Percentiles rank a stretch among this genome's conserved stretches.
These are phyloP conservation scores for Teratosphaeria viscida DNA, from an alignment of 2,329 filamentous ascomycete genomes.

Conservation along the genomic window DNA sequence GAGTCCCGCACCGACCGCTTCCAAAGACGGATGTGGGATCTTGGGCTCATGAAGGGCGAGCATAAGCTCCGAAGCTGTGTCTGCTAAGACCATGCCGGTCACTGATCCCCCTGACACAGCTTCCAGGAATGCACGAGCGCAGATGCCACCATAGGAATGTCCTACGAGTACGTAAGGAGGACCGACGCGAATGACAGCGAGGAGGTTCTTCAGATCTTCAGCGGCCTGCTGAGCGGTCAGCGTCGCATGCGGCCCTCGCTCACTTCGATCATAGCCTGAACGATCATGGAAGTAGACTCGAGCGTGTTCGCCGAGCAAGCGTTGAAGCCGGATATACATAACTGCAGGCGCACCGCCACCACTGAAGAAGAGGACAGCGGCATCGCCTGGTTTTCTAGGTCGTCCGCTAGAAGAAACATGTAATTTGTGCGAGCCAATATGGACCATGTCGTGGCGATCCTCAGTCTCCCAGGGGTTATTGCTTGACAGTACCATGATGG, in stretches of 20 bases:
- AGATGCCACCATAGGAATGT: neutral
- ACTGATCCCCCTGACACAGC: neutral
- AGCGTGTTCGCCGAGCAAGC: neutral
- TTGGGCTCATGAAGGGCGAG: neutral
- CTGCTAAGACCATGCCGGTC: neutral
- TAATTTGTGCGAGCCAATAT: neutral
- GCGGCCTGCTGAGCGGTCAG: neutral
- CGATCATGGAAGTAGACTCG: neutral
- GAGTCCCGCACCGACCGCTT: neutral
- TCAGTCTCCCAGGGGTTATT: neutral
- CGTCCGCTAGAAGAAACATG: neutral
- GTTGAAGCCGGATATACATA: neutral
- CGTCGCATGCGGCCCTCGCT: neutral
- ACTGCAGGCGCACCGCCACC: neutral
- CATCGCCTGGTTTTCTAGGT: neutral
- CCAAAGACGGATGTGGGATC: neutral
- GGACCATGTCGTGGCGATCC: neutral
- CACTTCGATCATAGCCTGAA: neutral
- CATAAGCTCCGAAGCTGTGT: neutral
- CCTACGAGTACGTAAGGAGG: neutral
- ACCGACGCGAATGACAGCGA: neutral
- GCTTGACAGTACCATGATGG: neutral
- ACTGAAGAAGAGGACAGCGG: neutral
- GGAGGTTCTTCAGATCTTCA: neutral
- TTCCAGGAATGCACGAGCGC: neutral